Base-by-base conservation (phyloP, 2,329 filamentous ascomycete species). In the Apiospora saccharicola region DNA sequence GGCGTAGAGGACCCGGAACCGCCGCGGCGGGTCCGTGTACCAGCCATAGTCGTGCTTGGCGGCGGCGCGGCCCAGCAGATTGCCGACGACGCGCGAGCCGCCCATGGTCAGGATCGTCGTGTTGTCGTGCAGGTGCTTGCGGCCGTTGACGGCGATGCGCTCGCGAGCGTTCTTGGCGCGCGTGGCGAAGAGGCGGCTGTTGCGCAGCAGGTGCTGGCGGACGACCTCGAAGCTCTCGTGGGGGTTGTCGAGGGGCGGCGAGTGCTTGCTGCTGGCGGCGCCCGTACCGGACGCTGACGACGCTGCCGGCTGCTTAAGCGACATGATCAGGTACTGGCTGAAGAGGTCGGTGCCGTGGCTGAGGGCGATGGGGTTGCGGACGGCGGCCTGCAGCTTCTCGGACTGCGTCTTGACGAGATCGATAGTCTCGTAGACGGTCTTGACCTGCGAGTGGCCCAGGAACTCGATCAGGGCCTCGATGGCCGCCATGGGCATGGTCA, bases 281-380 rank as follows among this genome's bases (percentile, higher is more conserved):
- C 30, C 34, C 16, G 22, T 37, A n/a, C 22, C 41, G 67, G 34
- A 16, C 24, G 22, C 43, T 2, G 67, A 22, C n/a, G 78, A 81
- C 67, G 80, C 79, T 69, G 84, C 83, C 75, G 87, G 86, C 84
- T 88, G 86, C 83, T 88, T 89, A 80, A 92, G 86, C 75, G 88
- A 94, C 72, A 91, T 91, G 78, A 98, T 92, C 77, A 99, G 90
- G 83, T 97, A 98, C 81, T 96, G 93, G 81, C 96, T 93, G 86
- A 99, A 98, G 73, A 98, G 90, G 82, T 98, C 95, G 73, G 95
- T 98, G 78, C 96, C 96, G 71, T 97, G 96, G 68, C 94, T 95
- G 22, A 98, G 90, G 5, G 95, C 96, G 72, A 98, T 94, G 19
- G 95, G 94, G 84, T 99, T 98, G 10, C 92, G 88, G 70, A 97